Base-by-base conservation (phyloP, 2,329 filamentous ascomycete genomes). In the Zymoseptoria ardabiliae region DNA sequence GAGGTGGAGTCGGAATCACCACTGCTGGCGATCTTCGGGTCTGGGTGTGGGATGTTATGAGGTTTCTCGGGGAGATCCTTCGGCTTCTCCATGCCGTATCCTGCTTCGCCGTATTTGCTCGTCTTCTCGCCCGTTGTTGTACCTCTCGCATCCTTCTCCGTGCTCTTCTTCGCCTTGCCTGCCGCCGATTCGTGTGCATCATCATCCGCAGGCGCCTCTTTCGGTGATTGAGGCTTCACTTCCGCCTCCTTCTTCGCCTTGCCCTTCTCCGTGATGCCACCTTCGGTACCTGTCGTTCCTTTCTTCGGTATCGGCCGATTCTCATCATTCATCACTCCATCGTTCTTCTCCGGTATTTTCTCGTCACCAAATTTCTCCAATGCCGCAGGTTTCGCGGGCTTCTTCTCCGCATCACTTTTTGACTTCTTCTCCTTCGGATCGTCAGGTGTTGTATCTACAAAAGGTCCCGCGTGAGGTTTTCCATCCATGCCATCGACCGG, bases 271-370 rank as follows among this genome's bases (percentile, higher is more conserved):
- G 88, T 91, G 50, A 97, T 90, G 56, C 93, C 92, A 11, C 91
- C 92, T 70, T 92, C 89, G 1, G 90, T 96, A 48, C 93, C 93
- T 3, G 88, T 90, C 2, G 90, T 95, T 53, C 92, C 93, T 72
- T 91, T 83, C 71, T 91, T 92, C 4, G 92, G 90, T 49, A 84
- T 82, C 45, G 82, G 77, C 65, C 91, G 81, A 71, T 89, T 83
- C 63, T 88, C 89, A 73, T 97, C 92, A 70, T 96, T 89, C 93
- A 97, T 97, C 60, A 97, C 91, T 49, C 92, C 91, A 71, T 96
- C 82, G 61, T 85, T 82, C 41, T 79, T 81, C 62, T 81, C 75
- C 2, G 82, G 80, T 23, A 83, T 78, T 48, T 76, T 69, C 66
- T 71, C 70, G 25, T 49, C 58, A 52, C 58, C 69, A 70, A 41